Evolutionary conservation across 345 rosid species (phyloP), one percentile per base, ranked within the genome.

Genomic region (Gossypium rotundifolium): DNA sequence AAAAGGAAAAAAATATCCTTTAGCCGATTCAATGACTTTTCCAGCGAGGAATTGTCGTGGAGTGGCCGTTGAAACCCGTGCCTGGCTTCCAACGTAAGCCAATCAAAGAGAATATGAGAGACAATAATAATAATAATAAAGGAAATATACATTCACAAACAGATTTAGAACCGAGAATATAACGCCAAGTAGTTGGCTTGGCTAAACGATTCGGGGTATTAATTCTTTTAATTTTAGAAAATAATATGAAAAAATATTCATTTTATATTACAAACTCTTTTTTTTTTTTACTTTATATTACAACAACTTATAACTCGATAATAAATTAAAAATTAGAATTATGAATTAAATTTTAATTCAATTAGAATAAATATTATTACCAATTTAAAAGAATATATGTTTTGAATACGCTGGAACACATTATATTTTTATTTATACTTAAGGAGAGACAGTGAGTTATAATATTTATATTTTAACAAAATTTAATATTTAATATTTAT

Each of bases 11-110:
- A 42, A 20, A 65, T 20, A 7, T 3, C n/a, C 67, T 60, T 8
- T 14, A n/a, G 62, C 60, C 42, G 75, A 79, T 54, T 71, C 65
- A 66, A 11, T 61, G 63, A 52, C 46, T 70, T 60, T 9, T 13
- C 80, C 42, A 62, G 66, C 65, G 22, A 60, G 38, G 33, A 10
- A 27, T 20, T 13, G 23, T 46, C 38, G 25, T 57, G 12, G 33
- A 29, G 14, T 40, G 17, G 80, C 38, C 83, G 61, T 72, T 14
- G 54, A 52, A 40, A 42, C 75, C 61, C 51, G 83, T 25, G 71
- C 22, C 78, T 80, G 77, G 59, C 78, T 71, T 4, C 25, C 1
- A n/a, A 1, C 9, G 12, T 16, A 44, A 71, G 22, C 44, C 25
- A 52, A 23, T 48, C 16, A 23, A 17, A 22, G 64, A 48, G 27